These are phyloP conservation scores for Sporopachydermia cereana DNA, from an alignment of 1,139 yeast species.

Conservation along the genomic window DNA sequence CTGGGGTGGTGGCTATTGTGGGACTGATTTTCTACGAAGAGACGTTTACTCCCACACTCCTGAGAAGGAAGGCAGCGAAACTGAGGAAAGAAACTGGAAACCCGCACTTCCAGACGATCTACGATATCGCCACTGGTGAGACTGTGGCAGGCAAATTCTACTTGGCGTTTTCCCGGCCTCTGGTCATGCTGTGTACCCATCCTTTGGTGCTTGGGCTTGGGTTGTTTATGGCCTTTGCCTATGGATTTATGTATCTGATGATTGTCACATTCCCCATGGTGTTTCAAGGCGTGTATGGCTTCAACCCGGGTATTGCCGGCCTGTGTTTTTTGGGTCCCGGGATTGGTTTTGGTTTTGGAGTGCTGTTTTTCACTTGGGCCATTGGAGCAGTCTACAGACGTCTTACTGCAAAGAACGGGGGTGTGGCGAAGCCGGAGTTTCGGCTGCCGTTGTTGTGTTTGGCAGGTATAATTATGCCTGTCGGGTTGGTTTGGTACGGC, in stretches of 20 bases:
- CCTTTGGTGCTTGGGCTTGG: constrained; percentile 57
- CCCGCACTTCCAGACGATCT: constrained; percentile 42
- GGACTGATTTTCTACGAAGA: constrained; percentile 39
- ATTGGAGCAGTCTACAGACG: constrained; percentile 30
- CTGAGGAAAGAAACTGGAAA: constrained; percentile 44
- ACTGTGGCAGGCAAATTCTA: constrained; percentile 17
- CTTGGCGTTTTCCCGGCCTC: constrained; percentile 39
- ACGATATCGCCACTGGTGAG: constrained; percentile 34
- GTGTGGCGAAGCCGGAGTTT: constrained; percentile 45
- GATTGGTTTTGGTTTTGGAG: constrained; percentile 38
- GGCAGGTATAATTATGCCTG: constrained; percentile 37
- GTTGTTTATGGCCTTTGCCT: constrained; percentile 48
- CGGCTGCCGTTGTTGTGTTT: constrained; percentile 35
- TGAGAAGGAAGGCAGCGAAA: constrained; percentile 34
- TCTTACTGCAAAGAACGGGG: constrained; percentile 32
- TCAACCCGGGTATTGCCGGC: constrained; percentile 39
- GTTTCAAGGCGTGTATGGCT: constrained; percentile 37
- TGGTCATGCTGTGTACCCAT: constrained; percentile 38
- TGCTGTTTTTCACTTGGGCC: constrained; percentile 31
- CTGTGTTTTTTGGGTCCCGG: constrained; percentile 47
- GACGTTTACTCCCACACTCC: constrained; percentile 46
- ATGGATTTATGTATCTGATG: constrained; percentile 52
- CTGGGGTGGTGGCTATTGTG: constrained; percentile 33
- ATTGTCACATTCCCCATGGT: constrained; percentile 47
- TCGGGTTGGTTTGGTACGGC: constrained; percentile 50